Conservation (phyloP, 2,329 filamentous ascomycete genomes). For the Alternaria sp. region DNA sequence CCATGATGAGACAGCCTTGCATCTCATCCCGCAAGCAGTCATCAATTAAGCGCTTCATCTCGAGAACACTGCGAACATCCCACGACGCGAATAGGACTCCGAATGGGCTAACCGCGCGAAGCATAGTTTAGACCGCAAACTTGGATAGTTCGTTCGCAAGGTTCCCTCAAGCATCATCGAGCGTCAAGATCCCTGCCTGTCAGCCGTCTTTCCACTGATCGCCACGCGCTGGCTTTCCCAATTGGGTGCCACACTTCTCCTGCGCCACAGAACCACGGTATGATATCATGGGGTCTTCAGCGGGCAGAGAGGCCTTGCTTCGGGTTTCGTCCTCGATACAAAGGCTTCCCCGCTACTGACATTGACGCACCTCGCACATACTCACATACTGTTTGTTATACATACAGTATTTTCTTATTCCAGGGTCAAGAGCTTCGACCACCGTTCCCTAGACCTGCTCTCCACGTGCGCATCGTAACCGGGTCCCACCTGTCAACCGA, state of each 20-base stretch:
- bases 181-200: conserved; percentile 26
- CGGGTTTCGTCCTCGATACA: conserved; percentile 8
- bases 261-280: conserved; percentile 30
- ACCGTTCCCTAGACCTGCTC: background rate
- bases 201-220: conserved; percentile 26
- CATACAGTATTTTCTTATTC: background rate
- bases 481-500: background rate
- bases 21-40: background rate
- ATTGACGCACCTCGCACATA: conserved; percentile 1
- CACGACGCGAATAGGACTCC: background rate
- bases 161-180: conserved; percentile 26
- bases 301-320: conserved; percentile 16
- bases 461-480: background rate
- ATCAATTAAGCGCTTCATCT: background rate
- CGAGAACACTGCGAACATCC: background rate
- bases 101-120: background rate
- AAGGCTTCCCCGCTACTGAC: background rate
- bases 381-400: background rate
- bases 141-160: conserved; percentile 4
- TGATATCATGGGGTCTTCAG: conserved; percentile 32
- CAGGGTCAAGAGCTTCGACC: background rate
- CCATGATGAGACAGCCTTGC: background rate
- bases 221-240: background rate
- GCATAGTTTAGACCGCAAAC: conserved; percentile 9
- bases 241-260: conserved; percentile 31